A percentile compares a stretch with the other conserved stretches of the same genome.
Conservation (phyloP, 192 early-diverging fungal species). For the Mortierella antarctica region DNA sequence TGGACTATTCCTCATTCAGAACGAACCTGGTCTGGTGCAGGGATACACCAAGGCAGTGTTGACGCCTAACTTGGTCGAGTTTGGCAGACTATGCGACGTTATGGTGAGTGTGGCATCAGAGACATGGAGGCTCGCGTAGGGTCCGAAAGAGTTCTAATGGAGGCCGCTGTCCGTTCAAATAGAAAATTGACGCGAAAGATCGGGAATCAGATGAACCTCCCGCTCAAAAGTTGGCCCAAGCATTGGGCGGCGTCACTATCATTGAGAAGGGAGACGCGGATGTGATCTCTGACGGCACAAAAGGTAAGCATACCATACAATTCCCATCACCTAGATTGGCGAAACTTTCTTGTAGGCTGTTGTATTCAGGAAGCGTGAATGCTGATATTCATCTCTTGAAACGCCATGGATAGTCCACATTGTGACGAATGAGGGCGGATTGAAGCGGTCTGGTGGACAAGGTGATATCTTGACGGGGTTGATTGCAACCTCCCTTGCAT, state of each 20-base stretch:
- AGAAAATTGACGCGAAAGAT: slow-evolving; percentile 42
- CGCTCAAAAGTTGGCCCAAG: slow-evolving; percentile 44
- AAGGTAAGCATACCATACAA: slow-evolving; percentile 51
- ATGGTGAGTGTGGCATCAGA: slow-evolving; percentile 35
- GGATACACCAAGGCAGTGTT: slow-evolving; percentile 81
- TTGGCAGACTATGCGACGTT: slow-evolving; percentile 76
- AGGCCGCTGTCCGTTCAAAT: not conserved
- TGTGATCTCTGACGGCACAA: slow-evolving; percentile 78
- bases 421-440: slow-evolving; percentile 74
- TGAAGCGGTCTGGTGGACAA: slow-evolving; percentile 94
- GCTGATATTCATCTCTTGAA: not conserved
- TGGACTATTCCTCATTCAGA: slow-evolving; percentile 80
- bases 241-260: slow-evolving; percentile 82
- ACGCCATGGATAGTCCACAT: slow-evolving; percentile 57
- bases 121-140: not conserved
- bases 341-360: too few relatives aligned
- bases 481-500: slow-evolving; percentile 87
- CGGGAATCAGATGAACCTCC: slow-evolving; percentile 15
- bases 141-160: not conserved
- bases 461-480: slow-evolving; percentile 93
- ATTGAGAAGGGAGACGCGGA: slow-evolving; percentile 84
- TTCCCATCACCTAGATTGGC: not conserved
- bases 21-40: slow-evolving; percentile 74
- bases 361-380: not conserved
- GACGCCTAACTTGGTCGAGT: slow-evolving; percentile 93